These are phyloP conservation scores for Microsporum canis DNA, from an alignment of 2,329 filamentous ascomycete genomes.

Conservation along the genomic window DNA sequence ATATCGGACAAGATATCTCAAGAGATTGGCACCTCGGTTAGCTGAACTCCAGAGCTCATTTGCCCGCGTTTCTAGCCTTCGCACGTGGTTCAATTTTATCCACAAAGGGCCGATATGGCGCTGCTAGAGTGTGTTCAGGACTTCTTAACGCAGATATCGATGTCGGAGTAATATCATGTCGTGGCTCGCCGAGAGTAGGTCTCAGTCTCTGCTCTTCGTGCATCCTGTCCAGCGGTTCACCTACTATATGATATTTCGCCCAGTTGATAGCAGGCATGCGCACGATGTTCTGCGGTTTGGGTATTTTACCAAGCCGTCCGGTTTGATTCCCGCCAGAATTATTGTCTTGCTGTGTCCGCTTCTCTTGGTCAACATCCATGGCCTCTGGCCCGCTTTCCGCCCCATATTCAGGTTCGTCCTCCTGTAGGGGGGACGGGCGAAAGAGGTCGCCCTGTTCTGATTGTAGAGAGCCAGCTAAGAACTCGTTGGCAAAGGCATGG, in stretches of 20 bases:
- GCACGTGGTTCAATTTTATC: conserved; percentile 38
- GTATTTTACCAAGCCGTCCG: conserved; percentile 51
- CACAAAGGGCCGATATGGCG: conserved; percentile 49
- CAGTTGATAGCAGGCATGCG: conserved; percentile 87
- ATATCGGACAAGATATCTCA: neutral
- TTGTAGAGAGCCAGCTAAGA: conserved; percentile 51
- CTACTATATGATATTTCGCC: conserved; percentile 86
- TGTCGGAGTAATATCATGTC: conserved; percentile 21
- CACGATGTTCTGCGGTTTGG: conserved; percentile 68
- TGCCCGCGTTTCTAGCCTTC: conserved; percentile 23
- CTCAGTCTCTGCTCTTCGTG: conserved; percentile 65
- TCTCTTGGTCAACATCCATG: conserved; percentile 10
- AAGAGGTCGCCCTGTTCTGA: conserved; percentile 28
- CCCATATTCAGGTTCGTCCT: conserved; percentile 27
- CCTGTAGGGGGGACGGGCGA: conserved; percentile 26
- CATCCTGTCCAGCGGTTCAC: conserved; percentile 69
- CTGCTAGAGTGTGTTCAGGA: conserved; percentile 43
- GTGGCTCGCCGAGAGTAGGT: conserved; percentile 41
- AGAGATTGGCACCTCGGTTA: neutral
- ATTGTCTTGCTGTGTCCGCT: neutral
- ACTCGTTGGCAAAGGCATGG: conserved; percentile 56
- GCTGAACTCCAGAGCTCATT: conserved; percentile 20
- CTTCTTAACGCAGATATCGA: conserved; percentile 21
- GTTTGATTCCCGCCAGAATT: neutral
- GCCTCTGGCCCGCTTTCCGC: conserved; percentile 12